These are phyloP conservation scores for Aspergillus uvarum DNA, from an alignment of 2,329 filamentous ascomycete species.

Conservation along the genomic window DNA sequence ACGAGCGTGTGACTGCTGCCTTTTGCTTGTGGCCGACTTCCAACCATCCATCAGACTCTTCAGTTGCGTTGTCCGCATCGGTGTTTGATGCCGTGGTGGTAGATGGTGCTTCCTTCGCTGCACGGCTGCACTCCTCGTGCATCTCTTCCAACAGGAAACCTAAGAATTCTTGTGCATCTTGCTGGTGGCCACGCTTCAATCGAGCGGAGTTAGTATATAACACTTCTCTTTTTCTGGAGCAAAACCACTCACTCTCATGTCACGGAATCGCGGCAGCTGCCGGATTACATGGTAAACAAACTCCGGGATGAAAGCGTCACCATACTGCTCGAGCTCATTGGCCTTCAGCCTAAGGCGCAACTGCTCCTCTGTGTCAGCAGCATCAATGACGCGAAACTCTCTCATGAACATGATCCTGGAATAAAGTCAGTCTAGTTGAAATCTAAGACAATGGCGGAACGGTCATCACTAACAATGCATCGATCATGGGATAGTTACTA, in stretches of 20 bases:
- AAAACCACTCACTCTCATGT: slow-evolving; percentile 71
- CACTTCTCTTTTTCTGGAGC: not conserved
- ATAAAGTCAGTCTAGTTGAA: slow-evolving; percentile 10
- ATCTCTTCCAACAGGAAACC: slow-evolving; percentile 89
- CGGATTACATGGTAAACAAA: slow-evolving; percentile 94
- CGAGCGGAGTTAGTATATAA: slow-evolving; percentile 3
- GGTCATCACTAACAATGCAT: slow-evolving; percentile 73
- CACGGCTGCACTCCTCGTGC: slow-evolving; percentile 83
- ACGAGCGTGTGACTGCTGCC: slow-evolving; percentile 79
- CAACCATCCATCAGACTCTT: slow-evolving; percentile 71
- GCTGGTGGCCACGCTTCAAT: slow-evolving; percentile 80
- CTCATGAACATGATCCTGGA: slow-evolving; percentile 89
- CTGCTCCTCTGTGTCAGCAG: slow-evolving; percentile 71
- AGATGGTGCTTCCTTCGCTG: slow-evolving; percentile 60
- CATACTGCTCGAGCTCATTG: slow-evolving; percentile 83
- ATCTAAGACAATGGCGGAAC: not conserved
- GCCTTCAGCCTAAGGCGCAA: slow-evolving; percentile 72
- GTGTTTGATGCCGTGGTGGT: slow-evolving; percentile 32
- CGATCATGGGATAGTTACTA: slow-evolving; percentile 87
- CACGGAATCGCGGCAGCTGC: slow-evolving; percentile 80
- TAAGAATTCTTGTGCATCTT: slow-evolving; percentile 96
- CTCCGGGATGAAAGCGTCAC: slow-evolving; percentile 87
- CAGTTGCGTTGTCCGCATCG: slow-evolving; percentile 42
- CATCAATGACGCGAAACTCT: slow-evolving; percentile 83
- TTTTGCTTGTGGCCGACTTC: slow-evolving; percentile 94